Percentiles rank a stretch among this genome's conserved stretches.
Conservation (phyloP, 2,329 filamentous ascomycete species). For the Beauveria caledonica region DNA sequence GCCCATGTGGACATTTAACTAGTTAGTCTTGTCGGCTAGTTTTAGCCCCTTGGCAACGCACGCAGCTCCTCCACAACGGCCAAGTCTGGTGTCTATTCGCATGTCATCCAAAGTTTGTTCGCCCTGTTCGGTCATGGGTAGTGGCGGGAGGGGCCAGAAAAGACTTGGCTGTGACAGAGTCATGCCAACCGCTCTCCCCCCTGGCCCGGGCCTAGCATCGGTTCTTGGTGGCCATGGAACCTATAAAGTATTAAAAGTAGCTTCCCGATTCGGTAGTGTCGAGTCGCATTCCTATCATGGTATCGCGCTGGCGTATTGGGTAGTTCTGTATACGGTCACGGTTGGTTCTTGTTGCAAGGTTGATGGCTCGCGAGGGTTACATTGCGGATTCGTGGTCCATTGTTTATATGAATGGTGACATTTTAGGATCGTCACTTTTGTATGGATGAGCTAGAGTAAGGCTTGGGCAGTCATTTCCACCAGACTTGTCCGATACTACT, state of each 20-base stretch:
- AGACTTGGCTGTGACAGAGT: background rate
- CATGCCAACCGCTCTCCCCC: background rate
- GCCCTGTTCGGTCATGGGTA: background rate
- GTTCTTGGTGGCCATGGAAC: background rate
- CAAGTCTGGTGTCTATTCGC: too few relatives aligned
- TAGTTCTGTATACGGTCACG: background rate
- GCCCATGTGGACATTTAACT: constrained; percentile 1
- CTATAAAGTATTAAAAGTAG: background rate
- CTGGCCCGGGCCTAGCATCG: background rate
- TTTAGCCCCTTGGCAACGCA: background rate
- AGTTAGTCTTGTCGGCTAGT: too few relatives aligned
- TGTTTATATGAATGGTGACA: background rate
- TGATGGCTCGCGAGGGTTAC: background rate
- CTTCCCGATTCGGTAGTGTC: constrained; percentile 6
- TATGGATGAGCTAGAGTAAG: background rate
- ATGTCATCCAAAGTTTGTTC: background rate
- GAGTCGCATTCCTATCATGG: background rate
- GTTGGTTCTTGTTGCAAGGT: background rate
- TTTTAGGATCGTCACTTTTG: background rate
- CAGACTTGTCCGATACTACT: background rate
- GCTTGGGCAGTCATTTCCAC: background rate
- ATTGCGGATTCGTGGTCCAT: background rate
- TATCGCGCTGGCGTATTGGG: background rate
- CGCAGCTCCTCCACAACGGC: background rate
- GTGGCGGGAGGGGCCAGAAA: background rate